Base-by-base conservation (phyloP, 306 rosid species). In the Mucuna pruriens region DNA sequence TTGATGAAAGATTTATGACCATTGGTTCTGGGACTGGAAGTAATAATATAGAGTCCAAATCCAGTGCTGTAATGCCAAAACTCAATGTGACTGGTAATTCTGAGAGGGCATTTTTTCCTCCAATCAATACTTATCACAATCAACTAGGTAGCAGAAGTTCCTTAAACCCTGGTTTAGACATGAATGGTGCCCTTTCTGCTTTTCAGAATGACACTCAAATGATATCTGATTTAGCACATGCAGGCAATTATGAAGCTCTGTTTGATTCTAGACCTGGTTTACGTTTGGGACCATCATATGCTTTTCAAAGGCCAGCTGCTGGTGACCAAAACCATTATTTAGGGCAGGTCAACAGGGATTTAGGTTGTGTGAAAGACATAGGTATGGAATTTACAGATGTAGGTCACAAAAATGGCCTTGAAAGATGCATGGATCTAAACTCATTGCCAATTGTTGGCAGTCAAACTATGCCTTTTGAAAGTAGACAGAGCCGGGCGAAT, bases 1-100 rank as follows among this genome's bases (percentile, higher is more conserved):
- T 4, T 76, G 86, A 82, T 71, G 83, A 79, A 38, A 74, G 69
- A 51, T 78, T 54, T 72, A 55, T 76, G 79, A 63, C 80, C 13
- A 67, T 72, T 40, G 80, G 80, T 69, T 62, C 74, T 61, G 82
- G 76, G 17, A n/a, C 33, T 71, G 82, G 76, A 23, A n/a, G 33
- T 71, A 74, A 78, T 74, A 65, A 75, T 77, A 19, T 8, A 9
- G 70, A 76, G 44, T 72, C 23, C 33, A 23, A 68, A 71, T 64
- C 66, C 64, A 63, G 22, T 61, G 29, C 26, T 48, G 79, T 63
- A 33, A 13, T 58, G 23, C 82, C 82, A 46, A 80, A 74, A 33
- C 19, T 65, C 75, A 70, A 84, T 49, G 5, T 64, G 46, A 31
- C 48, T 58, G 62, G 46, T 68, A 44, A 38, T 44, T 70, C 52